Base-by-base conservation (phyloP, 1,139 yeast species). In the Candida dubliniensis region DNA sequence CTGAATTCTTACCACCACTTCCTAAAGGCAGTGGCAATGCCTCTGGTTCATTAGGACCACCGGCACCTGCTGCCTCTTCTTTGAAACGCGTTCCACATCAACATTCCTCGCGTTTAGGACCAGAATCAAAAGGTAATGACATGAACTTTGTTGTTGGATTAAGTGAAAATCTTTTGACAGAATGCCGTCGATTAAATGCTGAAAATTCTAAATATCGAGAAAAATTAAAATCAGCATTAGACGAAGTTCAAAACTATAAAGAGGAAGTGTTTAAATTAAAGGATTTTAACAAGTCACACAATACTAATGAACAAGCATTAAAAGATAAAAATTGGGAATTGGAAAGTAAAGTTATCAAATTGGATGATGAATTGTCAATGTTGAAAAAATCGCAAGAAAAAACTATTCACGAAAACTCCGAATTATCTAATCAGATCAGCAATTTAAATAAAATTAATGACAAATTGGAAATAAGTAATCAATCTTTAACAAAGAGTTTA, bases 121-220 rank as follows among this genome's bases (percentile, higher is more conserved):
- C 76, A 1, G 79, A 74, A 51, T 59, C 74, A 5, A 71, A 74
- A 49, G 79, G 78, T 25, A 79, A 82, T 54, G 93, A 88, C 52
- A 81, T 87, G 69, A 81, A 84, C 54, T 89, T 89, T 61, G 88
- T 87, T 4, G 86, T 90, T 44, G 95, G 89, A 1, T 68, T 90
- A 49, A 86, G 95, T 63, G 96, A 89, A 57, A 85, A 84, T 44
- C 69, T 90, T 48, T 72, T 90, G 26, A 71, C 77, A 25, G 95
- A 90, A 64, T 88, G 96, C 57, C 78, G 97, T 52, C 74, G 85
- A 49, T 72, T 89, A 45, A 87, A 82, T 43, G 83, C 84, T 8
- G 91, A 85, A 48, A 85, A 83, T 57, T 79, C 77, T 44, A 73
- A 72, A 52, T 74, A 76, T 45, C 71, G 77, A 51, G 47, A 63